These are phyloP conservation scores for Selenicereus undatus DNA, from an alignment of 148 eudicot genomes.

Conservation along the genomic window DNA sequence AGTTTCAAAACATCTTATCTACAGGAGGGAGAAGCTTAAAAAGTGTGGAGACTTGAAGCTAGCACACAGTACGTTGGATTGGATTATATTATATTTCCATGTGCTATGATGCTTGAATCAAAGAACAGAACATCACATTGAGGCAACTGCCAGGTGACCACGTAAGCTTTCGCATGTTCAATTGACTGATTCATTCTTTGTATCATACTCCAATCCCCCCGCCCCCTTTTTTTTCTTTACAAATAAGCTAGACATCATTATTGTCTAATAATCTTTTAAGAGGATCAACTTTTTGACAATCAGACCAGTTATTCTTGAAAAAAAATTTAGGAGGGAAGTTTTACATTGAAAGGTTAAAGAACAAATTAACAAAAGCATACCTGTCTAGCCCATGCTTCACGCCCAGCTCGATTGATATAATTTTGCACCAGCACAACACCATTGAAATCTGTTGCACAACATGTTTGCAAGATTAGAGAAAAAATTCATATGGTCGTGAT, in stretches of 20 bases:
- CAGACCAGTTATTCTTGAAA: no score
- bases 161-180: no score
- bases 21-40: not conserved
- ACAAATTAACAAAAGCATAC: slow-evolving; percentile 26
- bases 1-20: not conserved
- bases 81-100: not conserved
- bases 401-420: slow-evolving; percentile 71
- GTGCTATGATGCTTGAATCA: not conserved
- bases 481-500: not conserved
- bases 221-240: no score
- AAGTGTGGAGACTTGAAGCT: not conserved
- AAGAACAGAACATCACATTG: no score
- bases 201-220: no score
- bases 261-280: no score
- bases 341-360: not conserved
- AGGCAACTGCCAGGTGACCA: no score
- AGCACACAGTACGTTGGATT: not conserved
- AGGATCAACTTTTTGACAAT: no score
- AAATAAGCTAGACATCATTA: no score
- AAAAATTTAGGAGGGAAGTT: no score
- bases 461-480: slow-evolving; percentile 21
- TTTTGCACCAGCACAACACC: slow-evolving; percentile 93
- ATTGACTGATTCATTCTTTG: no score
- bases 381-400: slow-evolving; percentile 82
- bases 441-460: slow-evolving; percentile 68